phyloP scores from a whole-genome alignment of 495 filamentous ascomycete genomes.

The Thermochaetoides thermophila region DNA sequence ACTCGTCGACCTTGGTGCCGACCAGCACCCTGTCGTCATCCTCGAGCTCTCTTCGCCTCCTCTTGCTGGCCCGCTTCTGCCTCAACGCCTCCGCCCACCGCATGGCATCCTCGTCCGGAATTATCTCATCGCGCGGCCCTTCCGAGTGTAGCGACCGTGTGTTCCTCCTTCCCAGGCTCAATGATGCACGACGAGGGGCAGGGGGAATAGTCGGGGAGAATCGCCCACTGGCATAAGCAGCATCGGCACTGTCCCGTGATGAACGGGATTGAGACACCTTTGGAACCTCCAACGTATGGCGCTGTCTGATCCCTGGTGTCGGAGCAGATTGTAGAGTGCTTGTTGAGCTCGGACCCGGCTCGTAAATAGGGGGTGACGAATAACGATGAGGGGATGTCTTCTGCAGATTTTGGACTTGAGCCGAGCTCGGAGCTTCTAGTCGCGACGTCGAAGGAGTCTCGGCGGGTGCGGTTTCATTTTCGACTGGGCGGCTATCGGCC shows the following conservation, averaged over 20 bases:
- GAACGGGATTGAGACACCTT: conserved; percentile 33
- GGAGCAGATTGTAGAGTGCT: conserved; percentile 32
- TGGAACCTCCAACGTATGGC: conserved; percentile 85
- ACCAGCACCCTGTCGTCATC: conserved; percentile 89
- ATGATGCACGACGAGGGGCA: conserved; percentile 57
- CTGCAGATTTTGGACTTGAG: no score
- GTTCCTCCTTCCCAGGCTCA: conserved; percentile 61
- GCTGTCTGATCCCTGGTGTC: conserved; percentile 48
- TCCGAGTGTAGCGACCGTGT: conserved; percentile 81
- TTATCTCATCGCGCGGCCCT: conserved; percentile 63
- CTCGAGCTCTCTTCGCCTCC: conserved; percentile 70
- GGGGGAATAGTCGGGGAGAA: conserved; percentile 62
- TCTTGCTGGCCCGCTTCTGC: conserved; percentile 73
- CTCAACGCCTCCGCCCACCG: conserved; percentile 87
- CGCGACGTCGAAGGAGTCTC: no score
- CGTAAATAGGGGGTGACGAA: conserved; percentile 55
- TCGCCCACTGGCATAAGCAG: conserved; percentile 54
- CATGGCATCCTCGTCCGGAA: conserved; percentile 72
- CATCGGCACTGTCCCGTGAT: conserved; percentile 46
- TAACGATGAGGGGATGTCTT: conserved; percentile 46
- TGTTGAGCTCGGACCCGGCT: conserved; percentile 26
- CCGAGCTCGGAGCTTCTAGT: no score
- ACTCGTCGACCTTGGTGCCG: conserved; percentile 96
- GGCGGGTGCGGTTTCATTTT: conserved; percentile 11
- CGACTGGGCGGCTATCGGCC: conserved; percentile 17